Conservation (phyloP, 2,329 filamentous ascomycete species). For the Fusarium sp. region DNA sequence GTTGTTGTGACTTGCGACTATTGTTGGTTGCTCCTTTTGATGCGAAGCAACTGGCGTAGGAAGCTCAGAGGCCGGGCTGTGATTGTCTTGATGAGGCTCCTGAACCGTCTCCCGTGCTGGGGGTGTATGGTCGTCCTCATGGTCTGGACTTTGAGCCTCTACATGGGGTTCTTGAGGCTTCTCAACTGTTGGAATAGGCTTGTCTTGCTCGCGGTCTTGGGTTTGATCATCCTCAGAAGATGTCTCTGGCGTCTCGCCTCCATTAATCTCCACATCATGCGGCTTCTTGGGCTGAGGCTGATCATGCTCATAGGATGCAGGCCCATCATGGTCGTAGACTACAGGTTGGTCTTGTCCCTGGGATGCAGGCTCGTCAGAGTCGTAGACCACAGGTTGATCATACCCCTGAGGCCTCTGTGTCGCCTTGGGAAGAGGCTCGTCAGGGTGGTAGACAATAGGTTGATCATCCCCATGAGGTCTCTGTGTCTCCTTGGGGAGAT, state of each 20-base stretch:
- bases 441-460: not conserved
- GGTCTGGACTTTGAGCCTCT: no score
- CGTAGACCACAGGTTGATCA: not conserved
- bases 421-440: not conserved
- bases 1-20: not conserved
- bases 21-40: not conserved
- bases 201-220: not conserved
- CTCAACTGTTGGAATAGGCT: no score
- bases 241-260: no score
- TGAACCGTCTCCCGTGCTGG: no score
- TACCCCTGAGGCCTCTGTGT: not conserved
- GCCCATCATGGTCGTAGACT: not conserved
- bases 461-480: not conserved
- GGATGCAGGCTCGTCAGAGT: not conserved
- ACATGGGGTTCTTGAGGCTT: no score
- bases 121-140: no score
- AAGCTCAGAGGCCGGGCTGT: no score
- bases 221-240: not conserved
- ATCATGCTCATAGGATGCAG: not conserved
- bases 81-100: not conserved
- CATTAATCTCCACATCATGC: no score
- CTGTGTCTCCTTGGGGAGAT: not conserved
- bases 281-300: not conserved
- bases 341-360: not conserved
- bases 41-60: no score